Percentiles rank a stretch among this genome's conserved stretches.
phyloP scores from a whole-genome alignment of 1,284 basidiomycete species.

The Cutaneotrichosporon daszewskae region DNA sequence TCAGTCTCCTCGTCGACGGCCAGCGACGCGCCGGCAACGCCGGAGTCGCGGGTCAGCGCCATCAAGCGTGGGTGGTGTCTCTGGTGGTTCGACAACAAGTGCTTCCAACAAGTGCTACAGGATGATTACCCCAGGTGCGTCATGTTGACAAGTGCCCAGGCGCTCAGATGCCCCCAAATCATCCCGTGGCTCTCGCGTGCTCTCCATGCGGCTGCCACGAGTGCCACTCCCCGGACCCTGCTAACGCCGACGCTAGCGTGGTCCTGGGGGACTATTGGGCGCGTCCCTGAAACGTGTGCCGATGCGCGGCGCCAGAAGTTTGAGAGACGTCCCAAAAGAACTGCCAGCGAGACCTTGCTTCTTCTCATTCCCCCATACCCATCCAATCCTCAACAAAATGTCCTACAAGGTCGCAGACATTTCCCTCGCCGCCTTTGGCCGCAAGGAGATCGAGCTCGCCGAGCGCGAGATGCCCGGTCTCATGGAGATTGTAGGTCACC shows the following conservation, averaged over 20 bases:
- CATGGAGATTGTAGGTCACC: too few species aligned
- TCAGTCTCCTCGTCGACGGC: constrained; percentile 47
- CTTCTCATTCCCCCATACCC: constrained; percentile 6
- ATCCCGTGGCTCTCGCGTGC: not conserved
- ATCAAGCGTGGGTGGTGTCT: not conserved
- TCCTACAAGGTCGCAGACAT: constrained; percentile 60
- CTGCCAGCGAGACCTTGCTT: too few species aligned
- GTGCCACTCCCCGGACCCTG: too few species aligned
- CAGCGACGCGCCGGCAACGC: constrained; percentile 5
- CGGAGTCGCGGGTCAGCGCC: constrained; percentile 9
- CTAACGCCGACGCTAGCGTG: too few species aligned
- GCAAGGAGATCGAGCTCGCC: constrained; percentile 97
- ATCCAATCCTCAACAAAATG: constrained; percentile 10
- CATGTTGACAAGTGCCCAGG: too few species aligned
- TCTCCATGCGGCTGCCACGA: not conserved
- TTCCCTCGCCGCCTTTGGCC: constrained; percentile 71
- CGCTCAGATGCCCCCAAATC: too few species aligned
- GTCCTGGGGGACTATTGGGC: too few species aligned
- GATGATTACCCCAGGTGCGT: too few species aligned
- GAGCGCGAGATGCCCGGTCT: constrained; percentile 65
- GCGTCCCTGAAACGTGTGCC: too few species aligned
- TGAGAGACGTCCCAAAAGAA: too few species aligned
- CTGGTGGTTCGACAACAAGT: not conserved
- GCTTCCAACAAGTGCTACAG: too few species aligned
- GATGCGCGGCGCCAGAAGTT: too few species aligned